Conservation (phyloP, 306 rosid genomes). For the Quercus berberidifolia region DNA sequence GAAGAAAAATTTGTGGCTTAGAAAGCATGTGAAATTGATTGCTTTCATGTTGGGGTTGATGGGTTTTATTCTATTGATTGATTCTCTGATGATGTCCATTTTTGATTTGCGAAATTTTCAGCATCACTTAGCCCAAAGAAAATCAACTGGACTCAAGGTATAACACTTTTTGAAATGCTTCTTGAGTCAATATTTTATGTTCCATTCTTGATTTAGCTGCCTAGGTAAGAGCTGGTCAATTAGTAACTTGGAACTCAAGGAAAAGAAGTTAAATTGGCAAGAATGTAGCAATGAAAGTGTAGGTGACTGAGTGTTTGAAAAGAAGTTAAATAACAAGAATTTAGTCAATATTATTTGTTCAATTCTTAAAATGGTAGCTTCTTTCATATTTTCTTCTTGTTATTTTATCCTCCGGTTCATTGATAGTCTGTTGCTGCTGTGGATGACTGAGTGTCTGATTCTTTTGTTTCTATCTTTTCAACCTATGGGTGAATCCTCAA, state of each 20-base stretch:
- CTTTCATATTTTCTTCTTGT: background rate
- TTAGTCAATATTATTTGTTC: too few species aligned
- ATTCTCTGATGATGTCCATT: conserved; percentile 60
- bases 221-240: background rate
- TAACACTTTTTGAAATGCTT: background rate
- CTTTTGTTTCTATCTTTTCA: background rate
- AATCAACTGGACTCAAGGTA: conserved; percentile 46
- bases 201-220: background rate
- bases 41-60: conserved; percentile 55
- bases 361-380: background rate
- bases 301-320: background rate
- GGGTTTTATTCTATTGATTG: conserved; percentile 66
- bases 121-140: conserved; percentile 28
- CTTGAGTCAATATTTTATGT: background rate
- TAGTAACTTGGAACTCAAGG: background rate
- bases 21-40: conserved; percentile 58
- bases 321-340: too few species aligned
- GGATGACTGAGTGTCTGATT: background rate
- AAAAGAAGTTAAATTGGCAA: background rate
- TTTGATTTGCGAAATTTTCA: conserved; percentile 48
- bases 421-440: background rate
- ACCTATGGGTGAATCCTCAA: background rate
- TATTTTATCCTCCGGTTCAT: background rate
- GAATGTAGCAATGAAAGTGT: background rate
- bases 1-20: conserved; percentile 53